Percentiles rank a stretch among this genome's conserved stretches.
Conservation (phyloP, 768 basidiomycete species). For the Mycena indigotica region DNA sequence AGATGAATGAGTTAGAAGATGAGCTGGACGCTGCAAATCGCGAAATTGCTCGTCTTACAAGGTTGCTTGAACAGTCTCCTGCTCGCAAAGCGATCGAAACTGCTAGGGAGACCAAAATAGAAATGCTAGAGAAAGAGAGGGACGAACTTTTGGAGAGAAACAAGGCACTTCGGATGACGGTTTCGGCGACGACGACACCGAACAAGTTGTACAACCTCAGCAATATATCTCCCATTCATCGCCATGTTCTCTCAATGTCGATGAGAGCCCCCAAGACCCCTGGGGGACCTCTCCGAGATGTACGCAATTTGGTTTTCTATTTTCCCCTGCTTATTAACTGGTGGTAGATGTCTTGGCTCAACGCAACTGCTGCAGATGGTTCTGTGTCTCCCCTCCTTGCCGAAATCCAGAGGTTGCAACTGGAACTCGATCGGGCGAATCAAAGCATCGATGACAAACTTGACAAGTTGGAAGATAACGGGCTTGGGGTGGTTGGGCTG, state of each 20-base stretch:
- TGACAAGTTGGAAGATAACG: conserved; percentile 81
- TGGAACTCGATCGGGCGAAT: conserved; percentile 77
- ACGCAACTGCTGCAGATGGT: conserved; percentile 59
- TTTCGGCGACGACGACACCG: conserved; percentile 59
- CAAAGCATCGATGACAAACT: conserved; percentile 87
- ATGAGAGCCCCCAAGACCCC: conserved; percentile 74
- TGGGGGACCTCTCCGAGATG: conserved; percentile 76
- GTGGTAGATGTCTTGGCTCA: conserved; percentile 75
- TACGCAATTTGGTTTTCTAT: conserved; percentile 38
- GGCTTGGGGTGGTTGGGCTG: conserved; percentile 70
- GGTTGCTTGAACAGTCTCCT: conserved; percentile 69
- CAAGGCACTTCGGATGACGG: conserved; percentile 53
- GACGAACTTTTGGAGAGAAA: conserved; percentile 76
- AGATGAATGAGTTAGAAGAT: conserved; percentile 66
- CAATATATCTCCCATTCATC: conserved; percentile 76
- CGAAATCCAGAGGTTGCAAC: conserved; percentile 74
- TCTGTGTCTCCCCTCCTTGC: conserved; percentile 63
- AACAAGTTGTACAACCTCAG: conserved; percentile 55
- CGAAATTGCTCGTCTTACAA: conserved; percentile 73
- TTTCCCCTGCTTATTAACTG: background rate
- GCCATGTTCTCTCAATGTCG: conserved; percentile 69
- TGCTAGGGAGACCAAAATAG: conserved; percentile 75
- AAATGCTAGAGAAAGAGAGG: conserved; percentile 74
- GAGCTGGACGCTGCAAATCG: conserved; percentile 78
- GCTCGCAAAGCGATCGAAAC: conserved; percentile 77